Base-by-base conservation (phyloP, 2,329 filamentous ascomycete genomes). In the Aspergillus awamori region DNA sequence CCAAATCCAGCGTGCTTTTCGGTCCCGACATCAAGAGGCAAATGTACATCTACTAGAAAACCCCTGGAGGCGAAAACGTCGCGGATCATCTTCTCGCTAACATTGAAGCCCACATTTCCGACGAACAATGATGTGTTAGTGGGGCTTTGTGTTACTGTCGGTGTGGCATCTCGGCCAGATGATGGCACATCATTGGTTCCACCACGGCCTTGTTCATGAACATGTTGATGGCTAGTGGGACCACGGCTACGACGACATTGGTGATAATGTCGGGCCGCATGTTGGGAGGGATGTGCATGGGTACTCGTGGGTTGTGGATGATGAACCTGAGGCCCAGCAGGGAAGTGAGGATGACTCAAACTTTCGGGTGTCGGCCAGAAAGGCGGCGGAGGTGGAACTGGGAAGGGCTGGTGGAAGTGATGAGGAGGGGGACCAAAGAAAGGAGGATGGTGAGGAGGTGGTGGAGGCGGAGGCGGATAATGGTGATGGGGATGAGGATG, bases 1-100 rank as follows among this genome's bases (percentile, higher is more conserved):
- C 76, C 76, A 66, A 79, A 79, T 15, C 77, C 77, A 52, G 72
- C 73, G 62, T 79, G 76, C 59, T 67, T 71, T 11, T 69, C 67
- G 17, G 75, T 73, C 15, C 60, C 62, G 11, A 68, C 64, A 59
- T 78, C 76, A 38, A 69, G 63, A 1, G 76, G 72, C 41, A 80
- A 67, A 51, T 74, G 65, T 15, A 78, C 75, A 15, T 71, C 63
- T 22, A 74, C 74, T 26, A 76, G 59, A 51, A 77, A 79, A 0
- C 76, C 75, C 55, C 74, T 72, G 2, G 74, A 72, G 41, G 71
- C 69, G 61, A 80, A 76, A 8, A 77, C 74, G 59, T 76, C 70
- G 57, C 65, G 64, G 20, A 80, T 71, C 53, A 71, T 74, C 48
- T 66, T 69, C 53, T 75, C 72, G 22, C 71, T 75, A 17, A 76